Base-by-base conservation (phyloP, 176 grass and related monocot genomes). In the Aegilops bicornis region DNA sequence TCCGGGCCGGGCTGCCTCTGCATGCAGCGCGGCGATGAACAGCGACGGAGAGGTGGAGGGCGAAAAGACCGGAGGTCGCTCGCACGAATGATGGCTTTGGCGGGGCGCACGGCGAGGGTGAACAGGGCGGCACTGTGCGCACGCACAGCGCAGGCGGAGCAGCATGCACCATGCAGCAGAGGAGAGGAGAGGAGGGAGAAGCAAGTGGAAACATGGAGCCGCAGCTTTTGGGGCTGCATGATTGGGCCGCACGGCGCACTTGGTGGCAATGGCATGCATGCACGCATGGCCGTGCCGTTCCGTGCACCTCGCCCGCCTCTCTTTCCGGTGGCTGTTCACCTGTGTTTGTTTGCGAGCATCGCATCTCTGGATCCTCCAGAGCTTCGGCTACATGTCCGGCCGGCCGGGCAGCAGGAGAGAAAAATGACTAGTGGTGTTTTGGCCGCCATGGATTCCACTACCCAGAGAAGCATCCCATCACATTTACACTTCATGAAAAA, bases 11-110 rank as follows among this genome's bases (percentile, higher is more conserved):
- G 71, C 25, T 74, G 17, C 27, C 43, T 13, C 71, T 42, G 11
- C 2, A 13, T 54, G 50, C 16, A 17, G 4, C 4, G 69, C 69
- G 24, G 39, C 11, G 40, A 29, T 74, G 71, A 50, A 75, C 72
- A 75, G 42, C 10, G 5, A 20, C 54, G 19, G 3, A 6, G 27
- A 5, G 33, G 9, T 3, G 69, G 72, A 29, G 45, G 23, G 6
- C 70, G 70, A 73, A 73, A 73, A 73, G 70, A 47, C 70, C 70
- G 70, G 70, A 73, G 70, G 70, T 73, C 70, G 39, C 70, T 73
- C 70, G n/a, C 70, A 14, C 13, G 45, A 15, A 73, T 45, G 70
- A 47, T 74, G 71, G n/a, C 40, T 8, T 74, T 20, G 71, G 1
- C 70, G 0, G 2, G 71, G 71, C 37, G 70, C 70, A 73, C 70